Evolutionary conservation across 176 grass and related monocot species (phyloP), one percentile per base, ranked within the genome.

Genomic region (Ensete glaucum): DNA sequence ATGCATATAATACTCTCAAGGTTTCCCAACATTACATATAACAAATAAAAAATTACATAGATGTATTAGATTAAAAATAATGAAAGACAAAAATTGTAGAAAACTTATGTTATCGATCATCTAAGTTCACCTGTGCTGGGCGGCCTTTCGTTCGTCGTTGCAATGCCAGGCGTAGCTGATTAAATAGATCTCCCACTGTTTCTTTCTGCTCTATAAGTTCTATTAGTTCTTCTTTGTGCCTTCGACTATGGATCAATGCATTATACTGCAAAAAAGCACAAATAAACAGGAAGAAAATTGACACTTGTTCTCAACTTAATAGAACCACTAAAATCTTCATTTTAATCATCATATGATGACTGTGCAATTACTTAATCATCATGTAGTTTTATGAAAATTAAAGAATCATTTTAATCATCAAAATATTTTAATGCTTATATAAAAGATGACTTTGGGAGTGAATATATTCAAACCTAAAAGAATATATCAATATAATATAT

Each of bases 141-240:
- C 93, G 90, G 77, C 69, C 82, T 90, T 92, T 84, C 77, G 70
- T 81, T 71, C 87, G 87, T 62, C 93, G 85, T 77, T 97, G 93
- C 66, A 81, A 81, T 79, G 93, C 83, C 57, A 97, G 82, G 16
- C 90, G 87, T 60, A 97, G 81, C 83, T 97, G 93, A 81, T 97
- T 92, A 74, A 97, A 97, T 79, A 97, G 84, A 81, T 90, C 90
- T 71, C 93, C 93, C 58, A 92, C 93, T 79, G 83, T 73, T 90
- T 97, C 90, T 52, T 97, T 97, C 79, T 97, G 93, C 86, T 92
- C 75, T 84, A 97, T 88, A 82, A 97, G 87, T 59, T 87, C 79
- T 58, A 97, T 54, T 59, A 97, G 80, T 81, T 81, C 76, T 87
- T 85, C 87, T 84, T 88, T 97, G 48, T 83, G 73, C 71, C 52